A percentile compares a stretch with the other conserved stretches of the same genome.
These are phyloP conservation scores for Fraxinus excelsior DNA, from an alignment of 257 asterid species.

Conservation along the genomic window DNA sequence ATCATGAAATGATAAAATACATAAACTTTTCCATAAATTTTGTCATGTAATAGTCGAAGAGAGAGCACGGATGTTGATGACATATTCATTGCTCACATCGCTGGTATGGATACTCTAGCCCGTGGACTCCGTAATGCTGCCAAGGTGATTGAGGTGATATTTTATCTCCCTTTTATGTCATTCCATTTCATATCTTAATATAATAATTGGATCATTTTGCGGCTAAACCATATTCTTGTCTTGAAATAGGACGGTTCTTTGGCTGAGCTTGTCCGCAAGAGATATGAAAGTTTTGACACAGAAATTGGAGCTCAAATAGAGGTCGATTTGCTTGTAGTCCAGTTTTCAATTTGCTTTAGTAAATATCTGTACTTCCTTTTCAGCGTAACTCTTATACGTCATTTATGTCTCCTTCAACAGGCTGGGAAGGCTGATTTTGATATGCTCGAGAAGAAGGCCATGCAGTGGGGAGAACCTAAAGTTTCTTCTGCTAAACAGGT, in stretches of 20 bases:
- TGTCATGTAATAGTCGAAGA: conserved; percentile 61
- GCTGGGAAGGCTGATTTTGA: conserved; percentile 95
- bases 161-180: neutral
- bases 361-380: neutral
- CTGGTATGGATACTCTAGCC: conserved; percentile 93
- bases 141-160: conserved; percentile 71
- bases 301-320: conserved; percentile 82
- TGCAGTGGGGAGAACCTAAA: conserved; percentile 83
- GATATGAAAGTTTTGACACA: conserved; percentile 85
- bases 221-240: neutral
- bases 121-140: conserved; percentile 95
- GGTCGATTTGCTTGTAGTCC: conserved; percentile 33
- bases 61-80: conserved; percentile 99
- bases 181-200: neutral
- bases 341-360: neutral
- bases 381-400: neutral
- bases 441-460: conserved; percentile 78
- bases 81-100: conserved; percentile 86
- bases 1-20: neutral
- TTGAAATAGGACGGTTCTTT: conserved; percentile 66
- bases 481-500: conserved; percentile 96
- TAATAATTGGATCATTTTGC: no score
- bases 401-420: conserved; percentile 32
- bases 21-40: neutral
- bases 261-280: conserved; percentile 70